Base-by-base conservation (phyloP, 2,329 filamentous ascomycete genomes). In the Cyclaneusma minus region DNA sequence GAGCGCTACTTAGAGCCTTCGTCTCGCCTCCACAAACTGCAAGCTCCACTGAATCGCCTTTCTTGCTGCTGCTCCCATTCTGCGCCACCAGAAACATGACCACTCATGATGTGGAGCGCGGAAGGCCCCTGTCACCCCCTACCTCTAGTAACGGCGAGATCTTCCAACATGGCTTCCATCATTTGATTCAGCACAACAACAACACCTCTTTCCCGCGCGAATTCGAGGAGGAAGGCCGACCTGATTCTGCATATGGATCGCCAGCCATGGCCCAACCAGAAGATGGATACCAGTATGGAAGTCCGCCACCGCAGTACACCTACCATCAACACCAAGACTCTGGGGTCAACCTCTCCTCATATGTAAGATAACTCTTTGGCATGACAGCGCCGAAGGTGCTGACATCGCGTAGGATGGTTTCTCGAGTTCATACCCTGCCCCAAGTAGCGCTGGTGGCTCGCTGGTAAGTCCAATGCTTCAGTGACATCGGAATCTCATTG, bases 51-150 rank as follows among this genome's bases (percentile, higher is more conserved):
- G n/a, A n/a, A n/a, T n/a, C n/a, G n/a, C n/a, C n/a, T n/a, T n/a
- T n/a, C n/a, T n/a, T n/a, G n/a, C n/a, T n/a, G n/a, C n/a, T n/a
- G n/a, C n/a, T n/a, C n/a, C n/a, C n/a, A n/a, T n/a, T n/a, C n/a
- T n/a, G n/a, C n/a, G 13, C 25, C 28, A 23, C 21, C 18, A 25
- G 12, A 18, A 22, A 12, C 12, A 21, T 12, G 30, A 38, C n/a
- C n/a, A n/a, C n/a, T n/a, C n/a, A n/a, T n/a, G n/a, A 10, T 30
- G 51, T 62, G 57, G 51, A 49, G 32, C 50, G 45, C 28, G 44
- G 43, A 28, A 42, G 48, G 22, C 52, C 58, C 18, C 55, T 52
- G 22, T 64, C 62, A 13, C 61, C 63, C 31, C 53, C 56, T 28
- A 54, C 54, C 12, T 57, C 55, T 25, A 45, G 45, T 28, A 42